phyloP scores from a whole-genome alignment of 257 asterid species.

The Henckelia pumila region DNA sequence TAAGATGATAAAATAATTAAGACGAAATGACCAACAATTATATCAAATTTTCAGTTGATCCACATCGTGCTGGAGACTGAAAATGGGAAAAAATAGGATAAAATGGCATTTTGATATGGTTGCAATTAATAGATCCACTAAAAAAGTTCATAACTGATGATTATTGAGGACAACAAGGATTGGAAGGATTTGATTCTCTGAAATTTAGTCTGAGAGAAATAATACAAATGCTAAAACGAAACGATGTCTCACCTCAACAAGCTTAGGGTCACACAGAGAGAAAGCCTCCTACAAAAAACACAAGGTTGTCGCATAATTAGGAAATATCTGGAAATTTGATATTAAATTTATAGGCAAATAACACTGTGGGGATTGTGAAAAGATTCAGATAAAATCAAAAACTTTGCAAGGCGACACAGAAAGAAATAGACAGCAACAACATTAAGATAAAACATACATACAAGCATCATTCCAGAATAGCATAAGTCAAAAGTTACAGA shows the following conservation, averaged over 20 bases:
- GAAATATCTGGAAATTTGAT: not conserved
- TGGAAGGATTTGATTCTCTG: not conserved
- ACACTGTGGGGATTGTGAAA: not conserved
- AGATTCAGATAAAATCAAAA: conserved; percentile 6
- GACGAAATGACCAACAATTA: not conserved
- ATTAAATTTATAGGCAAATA: not conserved
- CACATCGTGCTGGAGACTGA: not conserved
- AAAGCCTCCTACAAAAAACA: conserved; percentile 77
- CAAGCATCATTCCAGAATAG: conserved; percentile 2
- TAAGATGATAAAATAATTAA: not conserved
- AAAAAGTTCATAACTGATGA: not conserved
- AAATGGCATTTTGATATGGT: conserved; percentile 1
- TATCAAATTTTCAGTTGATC: conserved; percentile 9
- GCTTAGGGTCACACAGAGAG: conserved; percentile 73
- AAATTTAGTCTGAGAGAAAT: conserved; percentile 8
- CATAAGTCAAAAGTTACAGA: not conserved
- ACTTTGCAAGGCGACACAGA: conserved; percentile 4
- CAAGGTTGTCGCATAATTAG: conserved; percentile 18
- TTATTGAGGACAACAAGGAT: conserved; percentile 6
- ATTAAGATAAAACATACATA: not conserved
- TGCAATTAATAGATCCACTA: not conserved
- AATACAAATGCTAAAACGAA: conserved; percentile 6
- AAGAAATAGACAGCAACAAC: not conserved
- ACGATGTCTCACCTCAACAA: conserved; percentile 59
- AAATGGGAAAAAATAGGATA: conserved; percentile 1